These are phyloP conservation scores for Fusarium torreyae DNA, from an alignment of 2,329 filamentous ascomycete genomes.

Conservation along the genomic window DNA sequence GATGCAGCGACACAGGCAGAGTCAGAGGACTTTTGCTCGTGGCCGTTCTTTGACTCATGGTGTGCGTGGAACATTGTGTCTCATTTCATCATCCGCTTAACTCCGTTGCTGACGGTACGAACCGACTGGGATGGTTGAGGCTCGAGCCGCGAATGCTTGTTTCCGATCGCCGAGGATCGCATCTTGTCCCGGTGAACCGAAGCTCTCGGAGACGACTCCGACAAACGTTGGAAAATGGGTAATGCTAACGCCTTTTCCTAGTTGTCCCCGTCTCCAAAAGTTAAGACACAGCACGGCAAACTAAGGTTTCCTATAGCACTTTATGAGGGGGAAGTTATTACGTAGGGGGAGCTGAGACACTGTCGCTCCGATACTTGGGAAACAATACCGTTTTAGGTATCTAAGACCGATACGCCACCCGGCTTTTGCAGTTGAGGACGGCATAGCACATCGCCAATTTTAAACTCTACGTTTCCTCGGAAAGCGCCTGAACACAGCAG, in stretches of 20 bases:
- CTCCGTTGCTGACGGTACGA: background rate
- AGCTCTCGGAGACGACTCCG: background rate
- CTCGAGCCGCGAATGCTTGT: conserved; percentile 7
- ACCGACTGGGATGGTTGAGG: conserved; percentile 2
- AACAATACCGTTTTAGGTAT: conserved; percentile 16
- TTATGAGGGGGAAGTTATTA: background rate
- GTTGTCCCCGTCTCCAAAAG: too few relatives aligned
- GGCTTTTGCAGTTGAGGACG: conserved; percentile 13
- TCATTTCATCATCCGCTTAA: conserved; percentile 1
- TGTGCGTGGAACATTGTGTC: conserved; percentile 2
- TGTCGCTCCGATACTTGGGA: conserved; percentile 2
- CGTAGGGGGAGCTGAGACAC: conserved; percentile 7
- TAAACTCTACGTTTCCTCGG: conserved; percentile 17
- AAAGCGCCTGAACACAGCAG: background rate
- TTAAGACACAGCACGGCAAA: too few relatives aligned
- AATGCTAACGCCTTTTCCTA: conserved; percentile 3
- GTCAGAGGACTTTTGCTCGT: background rate
- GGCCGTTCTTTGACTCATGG: background rate
- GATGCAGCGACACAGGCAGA: background rate
- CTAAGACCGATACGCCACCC: conserved; percentile 20
- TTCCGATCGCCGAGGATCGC: background rate
- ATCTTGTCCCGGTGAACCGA: background rate
- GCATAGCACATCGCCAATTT: background rate
- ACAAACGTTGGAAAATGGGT: conserved; percentile 11
- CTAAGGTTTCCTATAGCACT: too few relatives aligned